phyloP scores from a whole-genome alignment of 352 stramenopile species.

The Phytophthora pluvialis region DNA sequence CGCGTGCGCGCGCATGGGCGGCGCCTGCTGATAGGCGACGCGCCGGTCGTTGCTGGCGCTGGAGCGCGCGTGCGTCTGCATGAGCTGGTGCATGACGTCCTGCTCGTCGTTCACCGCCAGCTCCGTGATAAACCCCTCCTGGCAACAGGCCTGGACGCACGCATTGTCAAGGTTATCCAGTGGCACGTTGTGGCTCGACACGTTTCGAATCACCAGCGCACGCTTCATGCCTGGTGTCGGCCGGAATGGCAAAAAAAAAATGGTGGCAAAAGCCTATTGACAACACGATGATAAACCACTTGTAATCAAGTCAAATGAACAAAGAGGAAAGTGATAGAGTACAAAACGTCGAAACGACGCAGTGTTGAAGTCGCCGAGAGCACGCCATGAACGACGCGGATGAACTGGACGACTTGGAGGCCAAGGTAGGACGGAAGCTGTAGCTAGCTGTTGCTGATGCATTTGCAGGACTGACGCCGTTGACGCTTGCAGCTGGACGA shows the following conservation, averaged over 20 bases:
- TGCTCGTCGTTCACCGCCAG: constrained; percentile 64
- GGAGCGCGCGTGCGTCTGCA: constrained; percentile 53
- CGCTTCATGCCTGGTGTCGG: constrained; percentile 59
- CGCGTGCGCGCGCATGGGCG: constrained; percentile 14
- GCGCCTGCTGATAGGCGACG: constrained; percentile 27
- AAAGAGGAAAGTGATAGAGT: background rate
- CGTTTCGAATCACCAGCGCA: constrained; percentile 79
- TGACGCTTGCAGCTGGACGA: constrained; percentile 74
- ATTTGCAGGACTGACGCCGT: background rate
- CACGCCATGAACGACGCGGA: constrained; percentile 65
- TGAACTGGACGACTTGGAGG: constrained; percentile 77
- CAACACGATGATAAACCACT: constrained; percentile 1
- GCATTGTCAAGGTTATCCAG: constrained; percentile 79
- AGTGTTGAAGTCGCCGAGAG: constrained; percentile 15
- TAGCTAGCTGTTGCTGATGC: background rate
- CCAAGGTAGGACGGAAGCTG: constrained; percentile 44
- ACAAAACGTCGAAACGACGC: constrained; percentile 37
- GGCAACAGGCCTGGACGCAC: constrained; percentile 65
- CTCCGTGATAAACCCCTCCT: constrained; percentile 80
- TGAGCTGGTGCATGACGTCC: constrained; percentile 63
- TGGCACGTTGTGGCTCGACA: constrained; percentile 72
- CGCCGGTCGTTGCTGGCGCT: constrained; percentile 23
- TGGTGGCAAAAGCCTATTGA: background rate
- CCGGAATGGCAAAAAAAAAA: background rate
- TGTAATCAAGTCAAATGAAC: background rate